Percentiles rank a stretch among this genome's conserved stretches.
phyloP scores from a whole-genome alignment of 352 stramenopile species.

The Pythium plurisporium region DNA sequence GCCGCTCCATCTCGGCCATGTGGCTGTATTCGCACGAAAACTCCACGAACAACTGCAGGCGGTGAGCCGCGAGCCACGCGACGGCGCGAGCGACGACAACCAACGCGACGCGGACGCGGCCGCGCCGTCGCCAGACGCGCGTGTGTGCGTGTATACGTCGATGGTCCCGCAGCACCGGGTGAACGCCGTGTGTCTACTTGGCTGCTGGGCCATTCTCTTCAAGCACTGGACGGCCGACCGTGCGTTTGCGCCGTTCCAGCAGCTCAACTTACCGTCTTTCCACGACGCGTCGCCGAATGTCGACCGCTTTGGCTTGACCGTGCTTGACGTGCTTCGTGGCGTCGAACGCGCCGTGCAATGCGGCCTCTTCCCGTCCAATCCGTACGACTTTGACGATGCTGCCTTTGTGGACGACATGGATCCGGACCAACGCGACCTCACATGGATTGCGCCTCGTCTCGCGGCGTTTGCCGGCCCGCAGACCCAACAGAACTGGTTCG shows the following conservation, averaged over 20 bases:
- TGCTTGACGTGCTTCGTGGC: slow-evolving; percentile 27
- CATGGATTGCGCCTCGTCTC: slow-evolving; percentile 29
- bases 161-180: slow-evolving; percentile 53
- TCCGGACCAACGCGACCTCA: slow-evolving; percentile 15
- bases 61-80: slow-evolving; percentile 9
- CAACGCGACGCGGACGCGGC: not conserved
- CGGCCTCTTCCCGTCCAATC: slow-evolving; percentile 69
- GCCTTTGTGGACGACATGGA: slow-evolving; percentile 26
- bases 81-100: slow-evolving; percentile 3
- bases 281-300: slow-evolving; percentile 25
- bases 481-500: slow-evolving; percentile 60
- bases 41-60: slow-evolving; percentile 66
- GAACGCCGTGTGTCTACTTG: slow-evolving; percentile 89
- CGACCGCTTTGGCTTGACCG: slow-evolving; percentile 26
- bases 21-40: slow-evolving; percentile 81
- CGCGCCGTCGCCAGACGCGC: slow-evolving; percentile 25
- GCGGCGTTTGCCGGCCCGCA: slow-evolving; percentile 28
- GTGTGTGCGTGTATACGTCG: slow-evolving; percentile 55
- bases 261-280: slow-evolving; percentile 29
- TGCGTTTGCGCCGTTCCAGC: slow-evolving; percentile 47
- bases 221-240: slow-evolving; percentile 51
- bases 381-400: slow-evolving; percentile 19
- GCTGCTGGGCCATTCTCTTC: slow-evolving; percentile 64
- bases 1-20: slow-evolving; percentile 90
- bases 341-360: slow-evolving; percentile 56